Percentiles rank a stretch among this genome's conserved stretches.
Conservation (phyloP, 306 rosid genomes). For the Prunus armeniaca region DNA sequence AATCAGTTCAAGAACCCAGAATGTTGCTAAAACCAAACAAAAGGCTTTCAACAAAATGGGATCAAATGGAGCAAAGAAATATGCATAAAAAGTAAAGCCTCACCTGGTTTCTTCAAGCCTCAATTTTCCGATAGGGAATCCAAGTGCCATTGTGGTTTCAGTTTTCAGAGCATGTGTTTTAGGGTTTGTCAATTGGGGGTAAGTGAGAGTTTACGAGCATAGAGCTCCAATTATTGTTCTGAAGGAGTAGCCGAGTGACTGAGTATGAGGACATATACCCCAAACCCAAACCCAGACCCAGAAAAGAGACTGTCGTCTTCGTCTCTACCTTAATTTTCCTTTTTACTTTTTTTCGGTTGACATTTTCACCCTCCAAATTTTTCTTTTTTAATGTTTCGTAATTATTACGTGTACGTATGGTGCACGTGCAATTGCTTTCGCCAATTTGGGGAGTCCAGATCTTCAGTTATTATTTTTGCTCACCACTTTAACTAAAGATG, state of each 20-base stretch:
- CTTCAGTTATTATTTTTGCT: too few species aligned
- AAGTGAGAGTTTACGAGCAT: neutral
- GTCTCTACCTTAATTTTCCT: neutral
- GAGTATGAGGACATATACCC: neutral
- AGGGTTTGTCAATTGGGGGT: neutral
- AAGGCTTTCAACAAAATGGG: neutral
- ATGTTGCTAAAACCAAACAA: neutral
- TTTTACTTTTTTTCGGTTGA: neutral
- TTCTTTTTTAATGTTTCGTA: neutral
- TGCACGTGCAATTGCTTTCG: neutral
- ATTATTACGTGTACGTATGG: neutral
- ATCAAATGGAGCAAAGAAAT: neutral
- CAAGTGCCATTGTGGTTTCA: neutral
- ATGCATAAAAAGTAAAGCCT: neutral
- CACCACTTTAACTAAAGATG: too few species aligned
- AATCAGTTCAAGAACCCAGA: neutral
- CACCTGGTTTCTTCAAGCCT: constrained; percentile 2
- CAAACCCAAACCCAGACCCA: neutral
- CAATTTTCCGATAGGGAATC: neutral
- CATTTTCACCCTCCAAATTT: neutral
- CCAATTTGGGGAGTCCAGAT: too few species aligned
- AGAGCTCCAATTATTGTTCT: neutral
- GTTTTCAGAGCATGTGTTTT: neutral
- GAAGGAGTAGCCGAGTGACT: neutral
- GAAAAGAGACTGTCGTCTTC: neutral